Evolutionary conservation across 2,329 filamentous ascomycete species (phyloP), one percentile per base, ranked within the genome.

Genomic region (Endocalyx cinctus): DNA sequence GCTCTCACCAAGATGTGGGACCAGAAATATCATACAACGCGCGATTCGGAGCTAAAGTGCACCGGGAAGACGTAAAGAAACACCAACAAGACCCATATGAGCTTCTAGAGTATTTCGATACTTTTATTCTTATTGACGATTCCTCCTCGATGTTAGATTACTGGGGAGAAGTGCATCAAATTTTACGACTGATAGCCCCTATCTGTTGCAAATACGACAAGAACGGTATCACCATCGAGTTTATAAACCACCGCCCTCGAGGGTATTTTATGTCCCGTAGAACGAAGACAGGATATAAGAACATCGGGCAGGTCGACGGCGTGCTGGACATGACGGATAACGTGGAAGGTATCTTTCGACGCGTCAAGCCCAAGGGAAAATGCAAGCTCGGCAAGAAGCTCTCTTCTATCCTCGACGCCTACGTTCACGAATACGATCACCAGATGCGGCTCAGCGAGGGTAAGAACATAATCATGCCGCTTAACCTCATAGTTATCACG

Each of bases 401-500:
- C 4, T 19, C 13, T 5, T 18, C 32, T 5, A 45, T 54, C 14
- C 26, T 54, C 5, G 35, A 47, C 12, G 18, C 13, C 2, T 53
- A 53, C 33, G n/a, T 51, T 11, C 6, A 17, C 6, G 33, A 42
- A 3, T 45, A 42, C 27, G 13, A 14, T 27, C 18, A 15, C 12
- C 3, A 11, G 17, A 6, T 20, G 12, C 5, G n/a, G 14, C 15
- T 17, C 10, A 10, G 14, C 11, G 22, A 39, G 29, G 29, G 25
- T 17, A 6, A 18, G 8, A 7, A 12, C 7, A 29, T 34, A n/a
- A 8, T 32, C 12, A 7, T 81, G 46, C 82, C 82, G 0, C 63
- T 87, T n/a, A 87, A 87, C 42, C 69, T 87, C 49, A 86, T 88
- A 43, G 75, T 84, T 13, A 78, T 87, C 43, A 86, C 83, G 0